Evolutionary conservation across 2,329 filamentous ascomycete genomes (phyloP).

Genomic region (Furcasterigmium sp.): DNA sequence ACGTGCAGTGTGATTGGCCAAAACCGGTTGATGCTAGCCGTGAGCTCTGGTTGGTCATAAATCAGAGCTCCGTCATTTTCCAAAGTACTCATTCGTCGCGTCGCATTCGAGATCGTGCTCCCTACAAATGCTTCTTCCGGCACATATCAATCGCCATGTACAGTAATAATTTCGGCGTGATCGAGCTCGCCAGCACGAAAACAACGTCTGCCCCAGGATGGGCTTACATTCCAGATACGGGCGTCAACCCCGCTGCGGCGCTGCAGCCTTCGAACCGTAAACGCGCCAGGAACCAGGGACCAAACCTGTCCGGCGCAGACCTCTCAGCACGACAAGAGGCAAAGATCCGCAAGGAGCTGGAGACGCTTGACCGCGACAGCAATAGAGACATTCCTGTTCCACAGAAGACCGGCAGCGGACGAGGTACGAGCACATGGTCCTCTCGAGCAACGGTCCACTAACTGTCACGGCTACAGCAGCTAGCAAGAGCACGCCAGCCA

Average conservation of each 20-base stretch:
- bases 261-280: conserved; percentile 58
- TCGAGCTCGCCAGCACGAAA: conserved; percentile 70
- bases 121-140: conserved; percentile 8
- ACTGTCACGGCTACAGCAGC: conserved; percentile 25
- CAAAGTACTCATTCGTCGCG: too few relatives aligned
- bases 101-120: too few relatives aligned
- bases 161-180: conserved; percentile 71
- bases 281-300: conserved; percentile 59
- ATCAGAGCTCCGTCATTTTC: background rate
- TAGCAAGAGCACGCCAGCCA: conserved; percentile 60
- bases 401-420: conserved; percentile 41
- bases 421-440: conserved; percentile 20
- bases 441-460: background rate
- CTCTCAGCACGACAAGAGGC: conserved; percentile 77
- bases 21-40: background rate
- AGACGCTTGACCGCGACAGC: conserved; percentile 77
- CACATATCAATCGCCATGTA: too few relatives aligned
- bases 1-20: conserved; percentile 4
- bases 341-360: conserved; percentile 75
- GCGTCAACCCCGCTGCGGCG: conserved; percentile 48
- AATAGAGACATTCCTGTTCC: conserved; percentile 70
- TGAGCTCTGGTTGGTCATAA: background rate
- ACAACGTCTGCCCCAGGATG: conserved; percentile 75
- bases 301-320: conserved; percentile 53
- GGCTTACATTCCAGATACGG: conserved; percentile 82